phyloP scores from a whole-genome alignment of 1,139 yeast species.

The Scheffersomyces cryptocercus region DNA sequence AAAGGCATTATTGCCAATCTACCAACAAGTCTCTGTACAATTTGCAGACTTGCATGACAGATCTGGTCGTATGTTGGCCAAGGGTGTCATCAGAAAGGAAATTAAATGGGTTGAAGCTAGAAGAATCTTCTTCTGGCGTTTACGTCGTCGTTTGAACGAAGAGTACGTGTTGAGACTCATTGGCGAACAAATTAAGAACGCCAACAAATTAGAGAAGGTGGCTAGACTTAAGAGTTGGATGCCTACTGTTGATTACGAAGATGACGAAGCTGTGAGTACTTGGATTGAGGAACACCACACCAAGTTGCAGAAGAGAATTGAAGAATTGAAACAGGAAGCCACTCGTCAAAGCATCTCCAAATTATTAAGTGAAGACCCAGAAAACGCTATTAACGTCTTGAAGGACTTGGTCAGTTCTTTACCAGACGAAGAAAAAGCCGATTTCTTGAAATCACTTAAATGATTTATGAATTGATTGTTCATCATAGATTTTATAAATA shows the following conservation, averaged over 20 bases:
- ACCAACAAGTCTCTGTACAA: constrained; percentile 90
- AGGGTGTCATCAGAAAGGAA: constrained; percentile 85
- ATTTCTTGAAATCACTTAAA: constrained; percentile 38
- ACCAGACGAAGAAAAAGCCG: constrained; percentile 61
- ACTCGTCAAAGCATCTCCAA: constrained; percentile 63
- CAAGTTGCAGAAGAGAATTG: constrained; percentile 60
- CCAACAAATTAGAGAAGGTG: constrained; percentile 76
- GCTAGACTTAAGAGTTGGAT: constrained; percentile 89
- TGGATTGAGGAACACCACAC: constrained; percentile 85
- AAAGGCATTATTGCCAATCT: constrained; percentile 76
- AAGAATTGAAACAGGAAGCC: constrained; percentile 64
- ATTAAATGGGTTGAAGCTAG: constrained; percentile 86
- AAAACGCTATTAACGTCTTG: constrained; percentile 56
- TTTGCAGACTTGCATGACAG: constrained; percentile 98
- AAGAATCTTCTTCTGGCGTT: constrained; percentile 98
- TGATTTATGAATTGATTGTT: constrained; percentile 5
- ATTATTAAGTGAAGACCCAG: constrained; percentile 58
- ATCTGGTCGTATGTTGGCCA: constrained; percentile 95
- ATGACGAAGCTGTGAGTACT: constrained; percentile 77
- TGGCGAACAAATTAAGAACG: constrained; percentile 59
- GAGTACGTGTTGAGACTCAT: constrained; percentile 81
- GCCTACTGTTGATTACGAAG: constrained; percentile 69
- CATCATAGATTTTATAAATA: too few species aligned
- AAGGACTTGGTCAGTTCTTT: constrained; percentile 61
- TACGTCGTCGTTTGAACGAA: constrained; percentile 93